Base-by-base conservation (phyloP, 371 early-diverging fungal genomes). In the Circinella umbellata region DNA sequence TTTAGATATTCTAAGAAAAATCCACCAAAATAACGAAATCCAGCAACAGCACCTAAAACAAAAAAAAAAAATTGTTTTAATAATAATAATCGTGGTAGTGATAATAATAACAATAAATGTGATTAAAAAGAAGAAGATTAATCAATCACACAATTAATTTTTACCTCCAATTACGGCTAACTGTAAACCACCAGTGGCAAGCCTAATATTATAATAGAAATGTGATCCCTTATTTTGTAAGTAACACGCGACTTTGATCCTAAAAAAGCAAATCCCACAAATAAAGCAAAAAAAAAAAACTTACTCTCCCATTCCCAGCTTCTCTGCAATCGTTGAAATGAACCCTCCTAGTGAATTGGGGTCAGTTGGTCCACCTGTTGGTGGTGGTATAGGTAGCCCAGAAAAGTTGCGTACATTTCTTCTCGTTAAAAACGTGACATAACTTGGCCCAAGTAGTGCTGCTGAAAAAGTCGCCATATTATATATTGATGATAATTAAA, bases 121-220 rank as follows among this genome's bases (percentile, higher is more conserved):
- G n/a, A n/a, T n/a, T n/a, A n/a, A n/a, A n/a, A n/a, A n/a, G n/a
- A n/a, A n/a, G n/a, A n/a, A n/a, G n/a, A 1, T 36, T n/a, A 54
- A 13, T 11, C 2, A 37, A 53, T 57, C 15, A 4, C 5, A 27
- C 2, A 14, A 37, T 63, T 63, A 6, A 51, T 3, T 37, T 59
- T 69, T 70, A 79, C 82, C 80, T 53, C 80, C 83, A 69, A 83
- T 73, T 0, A 79, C 80, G 5, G 81, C 79, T 27, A 80, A 61
- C 38, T 80, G 80, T 0, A 79, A 60, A 48, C 88, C 88, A 38
- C 86, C 85, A 11, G 86, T 86, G n/a, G 88, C 86, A 37, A 88
- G 76, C 60, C 88, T 87, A 68, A 18, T 27, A 27, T 27, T 27
- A 27, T 27, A 27, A 27, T 27, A 27, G 27, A 27, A 27, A 27